Evolutionary conservation across 2,329 filamentous ascomycete species (phyloP).

Genomic region (Acephala macrosclerotiorum): DNA sequence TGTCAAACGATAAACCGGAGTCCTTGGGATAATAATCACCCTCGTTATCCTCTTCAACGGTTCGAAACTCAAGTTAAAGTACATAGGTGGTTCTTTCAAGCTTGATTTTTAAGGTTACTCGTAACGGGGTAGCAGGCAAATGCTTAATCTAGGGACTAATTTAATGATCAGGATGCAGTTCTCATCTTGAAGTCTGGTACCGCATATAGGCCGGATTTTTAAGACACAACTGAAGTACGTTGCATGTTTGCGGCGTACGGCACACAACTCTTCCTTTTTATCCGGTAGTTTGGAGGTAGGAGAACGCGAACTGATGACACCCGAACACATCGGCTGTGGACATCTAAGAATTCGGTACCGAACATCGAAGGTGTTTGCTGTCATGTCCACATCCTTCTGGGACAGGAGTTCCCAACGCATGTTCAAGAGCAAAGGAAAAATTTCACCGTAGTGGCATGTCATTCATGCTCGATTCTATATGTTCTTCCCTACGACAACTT

Average conservation of each 20-base stretch:
- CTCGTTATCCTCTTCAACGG: too few relatives aligned
- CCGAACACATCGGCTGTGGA: neutral
- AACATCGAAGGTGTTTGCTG: constrained; percentile 2
- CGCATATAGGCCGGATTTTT: neutral
- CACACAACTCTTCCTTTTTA: constrained; percentile 6
- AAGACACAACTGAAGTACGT: constrained; percentile 4
- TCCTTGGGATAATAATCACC: neutral
- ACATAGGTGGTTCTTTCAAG: neutral
- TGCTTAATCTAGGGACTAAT: neutral
- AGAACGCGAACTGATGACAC: neutral
- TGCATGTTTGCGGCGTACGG: constrained; percentile 14
- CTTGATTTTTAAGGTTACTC: constrained; percentile 4
- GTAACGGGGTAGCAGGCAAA: neutral
- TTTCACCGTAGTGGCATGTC: neutral
- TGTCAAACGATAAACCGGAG: neutral
- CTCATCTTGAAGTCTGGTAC: neutral
- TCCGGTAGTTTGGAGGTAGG: neutral
- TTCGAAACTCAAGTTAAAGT: neutral
- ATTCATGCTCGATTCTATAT: constrained; percentile 15
- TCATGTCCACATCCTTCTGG: constrained; percentile 1
- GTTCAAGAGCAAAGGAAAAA: constrained; percentile 7
- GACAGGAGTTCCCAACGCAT: constrained; percentile 18
- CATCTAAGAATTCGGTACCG: constrained; percentile 17
- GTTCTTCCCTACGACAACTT: neutral
- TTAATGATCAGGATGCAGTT: neutral